Base-by-base conservation (phyloP, 2,329 filamentous ascomycete genomes). In the Cytospora piceicola region DNA sequence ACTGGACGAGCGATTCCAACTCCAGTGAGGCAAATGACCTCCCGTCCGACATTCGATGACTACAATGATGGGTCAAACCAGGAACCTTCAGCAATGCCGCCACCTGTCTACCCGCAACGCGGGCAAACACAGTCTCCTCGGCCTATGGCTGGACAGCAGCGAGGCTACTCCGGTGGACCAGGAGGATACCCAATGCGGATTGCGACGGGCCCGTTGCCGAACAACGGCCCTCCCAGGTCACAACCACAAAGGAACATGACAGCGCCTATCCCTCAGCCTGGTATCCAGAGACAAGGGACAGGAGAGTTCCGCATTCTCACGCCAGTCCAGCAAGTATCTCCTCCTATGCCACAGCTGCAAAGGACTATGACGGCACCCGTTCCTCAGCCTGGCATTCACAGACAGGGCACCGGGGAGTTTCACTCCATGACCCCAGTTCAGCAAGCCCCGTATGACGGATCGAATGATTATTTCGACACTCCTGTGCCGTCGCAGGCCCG, bases 201-300 rank as follows among this genome's bases (percentile, higher is more conserved):
- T 57, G 72, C 72, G 17, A 77, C 76, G 0, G 71, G 70, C 42
- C 73, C 74, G 0, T 52, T 76, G 59, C 70, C 71, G 11, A 55
- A 54, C 32, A 69, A 69, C 1, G 68, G 71, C 7, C 71, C 70
- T 1, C 69, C 64, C 3, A 65, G 67, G 4, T 66, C 67, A 14
- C 72, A 69, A 30, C 76, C 74, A 1, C 72, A 74, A 63, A 71
- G 76, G 29, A 74, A 74, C 66, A 76, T 76, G 75, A 77, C 76
- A 12, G 74, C 75, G 1, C 76, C 76, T 0, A 64, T 72, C 30
- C 42, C 42, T 11, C 60, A 63, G 30, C 53, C 52, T 20, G 60
- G 60, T 46, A 63, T 63, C 22, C 58, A 59, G 58, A 60, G 57
- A 15, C 63, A 60, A 14, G 57, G 57, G 3, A 61, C 56, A n/a